These are phyloP conservation scores for Neophaeococcomyces mojaviensis DNA, from an alignment of 2,329 filamentous ascomycete species.

Conservation along the genomic window DNA sequence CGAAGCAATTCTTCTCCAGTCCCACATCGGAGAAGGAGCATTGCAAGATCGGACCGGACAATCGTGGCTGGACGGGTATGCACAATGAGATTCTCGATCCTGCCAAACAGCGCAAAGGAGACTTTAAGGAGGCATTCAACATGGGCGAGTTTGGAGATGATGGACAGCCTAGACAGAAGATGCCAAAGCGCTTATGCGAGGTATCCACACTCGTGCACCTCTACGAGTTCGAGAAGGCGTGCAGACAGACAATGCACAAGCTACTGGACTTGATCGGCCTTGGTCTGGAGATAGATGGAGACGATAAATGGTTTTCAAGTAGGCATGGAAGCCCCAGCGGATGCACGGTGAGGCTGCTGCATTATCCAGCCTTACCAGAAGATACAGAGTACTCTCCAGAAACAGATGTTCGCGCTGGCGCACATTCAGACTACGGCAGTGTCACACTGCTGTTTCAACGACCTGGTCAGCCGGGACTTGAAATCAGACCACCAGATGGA, in stretches of 20 bases:
- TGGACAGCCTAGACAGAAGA: conserved; percentile 65
- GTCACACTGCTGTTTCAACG: conserved; percentile 74
- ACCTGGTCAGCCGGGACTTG: conserved; percentile 74
- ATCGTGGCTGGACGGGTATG: conserved; percentile 84
- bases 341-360: conserved; percentile 62
- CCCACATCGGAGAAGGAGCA: conserved; percentile 38
- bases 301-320: conserved; percentile 26
- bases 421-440: conserved; percentile 72
- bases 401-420: conserved; percentile 73
- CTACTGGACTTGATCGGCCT: conserved; percentile 71
- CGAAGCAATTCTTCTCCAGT: conserved; percentile 33
- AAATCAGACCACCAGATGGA: conserved; percentile 59
- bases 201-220: conserved; percentile 53
- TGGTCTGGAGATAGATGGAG: conserved; percentile 55
- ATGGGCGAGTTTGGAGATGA: conserved; percentile 64
- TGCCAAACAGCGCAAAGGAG: conserved; percentile 68
- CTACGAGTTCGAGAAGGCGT: conserved; percentile 59
- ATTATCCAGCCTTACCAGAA: conserved; percentile 56
- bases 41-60: conserved; percentile 68
- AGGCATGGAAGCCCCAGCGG: conserved; percentile 51
- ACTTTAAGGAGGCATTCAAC: conserved; percentile 95
- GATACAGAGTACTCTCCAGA: conserved; percentile 39
- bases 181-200: conserved; percentile 44
- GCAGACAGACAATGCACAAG: conserved; percentile 63
- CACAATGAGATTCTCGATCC: conserved; percentile 83